phyloP scores from a whole-genome alignment of 257 asterid species.

The Anisodus tanguticus region DNA sequence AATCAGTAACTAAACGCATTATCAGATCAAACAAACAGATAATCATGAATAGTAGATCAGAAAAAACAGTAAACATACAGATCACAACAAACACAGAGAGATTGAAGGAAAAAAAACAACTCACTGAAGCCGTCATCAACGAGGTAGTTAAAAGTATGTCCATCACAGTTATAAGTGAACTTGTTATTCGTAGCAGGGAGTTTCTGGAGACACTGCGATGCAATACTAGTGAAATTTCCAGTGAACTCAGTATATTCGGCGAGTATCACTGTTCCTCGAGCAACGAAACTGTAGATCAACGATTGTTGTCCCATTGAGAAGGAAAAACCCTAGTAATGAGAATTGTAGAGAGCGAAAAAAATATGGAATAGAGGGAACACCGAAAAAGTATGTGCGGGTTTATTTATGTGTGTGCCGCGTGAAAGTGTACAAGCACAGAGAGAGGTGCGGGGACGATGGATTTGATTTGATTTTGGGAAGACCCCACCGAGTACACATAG shows the following conservation, averaged over 20 bases:
- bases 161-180: constrained; percentile 96
- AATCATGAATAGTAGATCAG: background rate
- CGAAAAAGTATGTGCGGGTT: background rate
- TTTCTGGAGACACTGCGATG: constrained; percentile 93
- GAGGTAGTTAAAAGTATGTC: constrained; percentile 92
- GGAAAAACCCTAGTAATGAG: constrained; percentile 48
- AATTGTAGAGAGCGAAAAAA: constrained; percentile 32
- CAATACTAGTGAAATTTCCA: constrained; percentile 92
- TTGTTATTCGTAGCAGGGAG: constrained; percentile 89
- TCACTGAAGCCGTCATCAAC: constrained; percentile 89
- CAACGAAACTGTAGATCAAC: constrained; percentile 94
- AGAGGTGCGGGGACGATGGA: constrained; percentile 15
- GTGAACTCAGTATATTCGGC: constrained; percentile 88
- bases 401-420: background rate
- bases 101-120: constrained; percentile 27
- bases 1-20: background rate
- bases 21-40: background rate
- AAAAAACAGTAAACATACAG: background rate
- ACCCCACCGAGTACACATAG: background rate
- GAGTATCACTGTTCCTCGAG: constrained; percentile 88
- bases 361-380: background rate
- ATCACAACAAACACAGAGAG: background rate
- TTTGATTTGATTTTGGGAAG: background rate
- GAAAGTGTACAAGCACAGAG: constrained; percentile 32
- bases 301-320: constrained; percentile 70